Percentiles rank a stretch among this genome's conserved stretches.
These are phyloP conservation scores for Suillus discolor DNA, from an alignment of 768 basidiomycete genomes.

Conservation along the genomic window DNA sequence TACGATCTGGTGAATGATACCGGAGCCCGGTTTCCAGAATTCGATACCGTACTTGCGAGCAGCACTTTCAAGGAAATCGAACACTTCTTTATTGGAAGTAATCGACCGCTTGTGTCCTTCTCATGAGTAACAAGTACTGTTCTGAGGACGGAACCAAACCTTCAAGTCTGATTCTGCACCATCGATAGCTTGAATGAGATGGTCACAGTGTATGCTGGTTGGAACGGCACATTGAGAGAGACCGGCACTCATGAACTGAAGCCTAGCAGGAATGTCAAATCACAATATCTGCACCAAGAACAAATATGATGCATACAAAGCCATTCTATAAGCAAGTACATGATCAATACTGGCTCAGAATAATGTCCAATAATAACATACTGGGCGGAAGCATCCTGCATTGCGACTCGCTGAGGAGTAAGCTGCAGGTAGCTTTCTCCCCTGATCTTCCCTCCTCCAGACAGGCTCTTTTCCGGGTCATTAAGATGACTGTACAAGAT, in stretches of 20 bases:
- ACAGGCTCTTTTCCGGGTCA: conserved; percentile 73
- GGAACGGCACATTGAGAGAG: conserved; percentile 83
- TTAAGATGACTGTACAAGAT: conserved; percentile 92
- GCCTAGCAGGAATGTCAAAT: conserved; percentile 40
- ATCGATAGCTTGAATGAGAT: conserved; percentile 91
- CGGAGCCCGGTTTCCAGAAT: conserved; percentile 92
- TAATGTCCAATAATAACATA: conserved; percentile 41
- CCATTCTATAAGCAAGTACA: conserved; percentile 59
- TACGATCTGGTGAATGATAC: conserved; percentile 97
- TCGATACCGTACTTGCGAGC: conserved; percentile 92
- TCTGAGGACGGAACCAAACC: conserved; percentile 40
- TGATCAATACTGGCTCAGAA: conserved; percentile 16
- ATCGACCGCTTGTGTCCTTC: conserved; percentile 65
- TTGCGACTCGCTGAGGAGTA: conserved; percentile 90
- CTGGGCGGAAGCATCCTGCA: conserved; percentile 95
- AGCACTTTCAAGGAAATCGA: conserved; percentile 94
- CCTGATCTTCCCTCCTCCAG: conserved; percentile 66
- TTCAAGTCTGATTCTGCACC: conserved; percentile 87
- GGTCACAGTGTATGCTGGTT: conserved; percentile 95
- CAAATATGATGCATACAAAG: conserved; percentile 52
- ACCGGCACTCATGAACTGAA: conserved; percentile 99
- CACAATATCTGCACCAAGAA: neutral
- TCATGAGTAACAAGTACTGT: conserved; percentile 5
- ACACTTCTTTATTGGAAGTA: conserved; percentile 91
- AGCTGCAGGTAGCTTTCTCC: conserved; percentile 92